Percentiles rank a stretch among this genome's conserved stretches.
phyloP scores from a whole-genome alignment of 2,329 filamentous ascomycete species.

The Dendryphion nanum region DNA sequence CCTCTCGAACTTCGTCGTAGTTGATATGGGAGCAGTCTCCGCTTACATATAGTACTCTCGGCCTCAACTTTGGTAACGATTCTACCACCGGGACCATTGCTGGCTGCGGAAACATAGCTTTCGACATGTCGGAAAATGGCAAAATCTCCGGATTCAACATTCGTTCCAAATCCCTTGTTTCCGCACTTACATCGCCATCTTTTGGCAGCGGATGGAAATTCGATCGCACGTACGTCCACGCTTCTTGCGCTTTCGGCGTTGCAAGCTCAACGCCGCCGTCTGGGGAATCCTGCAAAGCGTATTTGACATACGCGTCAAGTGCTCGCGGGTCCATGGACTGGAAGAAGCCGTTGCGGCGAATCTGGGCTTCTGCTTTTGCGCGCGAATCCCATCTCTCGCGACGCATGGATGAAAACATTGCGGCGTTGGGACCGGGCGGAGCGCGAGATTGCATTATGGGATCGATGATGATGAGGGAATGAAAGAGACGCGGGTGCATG shows the following conservation, averaged over 20 bases:
- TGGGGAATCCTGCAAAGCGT: conserved; percentile 8
- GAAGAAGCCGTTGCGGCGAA: conserved; percentile 14
- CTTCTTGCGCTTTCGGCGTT: conserved; percentile 19
- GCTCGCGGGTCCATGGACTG: conserved; percentile 11
- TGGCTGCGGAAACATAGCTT: conserved; percentile 4
- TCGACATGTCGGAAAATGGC: conserved; percentile 4
- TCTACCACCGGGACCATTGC: conserved; percentile 6
- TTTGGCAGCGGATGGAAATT: conserved; percentile 9
- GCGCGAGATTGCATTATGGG: conserved; percentile 11
- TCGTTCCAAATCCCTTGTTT: conserved; percentile 10
- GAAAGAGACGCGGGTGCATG: conserved; percentile 20
- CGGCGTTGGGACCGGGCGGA: conserved; percentile 17
- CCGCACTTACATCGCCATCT: conserved; percentile 4
- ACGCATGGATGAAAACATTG: conserved; percentile 10
- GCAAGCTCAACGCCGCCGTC: conserved; percentile 9
- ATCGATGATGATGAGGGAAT: conserved; percentile 16
- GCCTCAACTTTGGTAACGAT: conserved; percentile 9
- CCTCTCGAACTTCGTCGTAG: conserved; percentile 7
- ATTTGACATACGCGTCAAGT: conserved; percentile 8
- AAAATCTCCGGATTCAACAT: conserved; percentile 10
- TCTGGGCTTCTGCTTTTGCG: conserved; percentile 9
- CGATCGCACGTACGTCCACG: conserved; percentile 16
- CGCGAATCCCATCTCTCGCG: conserved; percentile 16
- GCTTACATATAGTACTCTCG: conserved; percentile 10
- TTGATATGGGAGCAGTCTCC: conserved; percentile 16